Base-by-base conservation (phyloP, 164 flowering plant genomes). In the Vitis riparia region DNA sequence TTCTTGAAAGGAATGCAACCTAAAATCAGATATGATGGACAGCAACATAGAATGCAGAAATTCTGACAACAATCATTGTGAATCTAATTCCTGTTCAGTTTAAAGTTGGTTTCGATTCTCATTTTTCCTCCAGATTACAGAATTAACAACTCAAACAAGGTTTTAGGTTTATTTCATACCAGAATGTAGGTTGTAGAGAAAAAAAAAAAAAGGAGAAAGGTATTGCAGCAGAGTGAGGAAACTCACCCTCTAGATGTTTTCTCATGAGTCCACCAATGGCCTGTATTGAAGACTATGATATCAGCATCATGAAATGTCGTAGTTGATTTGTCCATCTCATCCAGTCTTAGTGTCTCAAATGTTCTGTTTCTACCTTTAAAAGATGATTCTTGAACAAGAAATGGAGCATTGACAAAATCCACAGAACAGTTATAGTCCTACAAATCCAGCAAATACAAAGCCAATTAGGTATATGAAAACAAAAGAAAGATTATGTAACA, bases 221-320 rank as follows among this genome's bases (percentile, higher is more conserved):
- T 11, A 50, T 5, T 9, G 14, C 11, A 8, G 27, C 29, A n/a
- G 68, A 30, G 19, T 62, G 13, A 19, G 60, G 9, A 37, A 37
- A 71, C 85, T 82, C 62, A 93, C 98, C 98, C 95, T 80, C 66
- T 79, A 23, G 92, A 85, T 62, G 93, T 93, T 80, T 93, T 93
- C 73, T 89, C 97, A 76, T 93, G 98, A n/a, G 94, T 90, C 97
- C 98, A 93, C 97, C 97, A 91, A 69, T 91, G 97, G 37, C 97
- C 98, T 10, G 97, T 88, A 60, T 91, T 91, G 80, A 94, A 94
- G 72, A 94, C 81, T 48, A 89, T 37, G 51, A 90, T 69, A 70
- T 88, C 91, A 17, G 93, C 91, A 68, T 89, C 91, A 27, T 67
- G 82, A 75, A 88, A 94, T 83, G 79, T 83, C 2, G 77, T 30